Evolutionary conservation across 2,329 filamentous ascomycete species (phyloP), one percentile per base, ranked within the genome.

Genomic region (Venturiaceae sp.): DNA sequence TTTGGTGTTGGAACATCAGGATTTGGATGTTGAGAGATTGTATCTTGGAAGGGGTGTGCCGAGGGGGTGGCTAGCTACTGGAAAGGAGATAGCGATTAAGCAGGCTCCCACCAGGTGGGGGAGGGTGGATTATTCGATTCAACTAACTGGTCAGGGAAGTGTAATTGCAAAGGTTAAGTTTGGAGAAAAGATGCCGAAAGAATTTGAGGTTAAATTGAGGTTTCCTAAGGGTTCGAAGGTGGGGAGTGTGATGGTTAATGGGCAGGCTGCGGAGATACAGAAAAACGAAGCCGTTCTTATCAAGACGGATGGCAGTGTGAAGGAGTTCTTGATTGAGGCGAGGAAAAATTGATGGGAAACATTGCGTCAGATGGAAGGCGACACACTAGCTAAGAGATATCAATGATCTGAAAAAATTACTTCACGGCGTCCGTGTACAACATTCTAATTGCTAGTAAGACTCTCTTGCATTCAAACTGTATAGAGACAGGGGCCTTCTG

Each of bases 131-230:
- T 58, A 53, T 53, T 33, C 26, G 9, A 58, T 58, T n/a, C 46
- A 50, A 21, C 11, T 30, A 16, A 14, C 14, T 26, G 39, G 19
- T 33, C 21, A 23, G 23, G 44, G 30, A 8, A 26, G 26, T 14
- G 55, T 58, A 11, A 53, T 11, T 4, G 41, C 41, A 14, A 13
- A 44, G 36, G 26, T 56, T n/a, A 58, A 53, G 39, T 53, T 58
- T 52, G 39, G n/a, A 26, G n/a, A n/a, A 5, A 58, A 34, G n/a
- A 41, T 58, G 5, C 55, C 55, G 3, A 37, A 47, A 41, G 55
- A 58, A 32, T 34, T 58, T 26, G 55, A 58, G 55, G 39, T 58
- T 33, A 58, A 58, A 21, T 41, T 58, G 7, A 58, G 55, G 32
- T 34, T 58, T 32, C 55, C 55, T 3, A 58, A 52, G 41, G 55